Conservation (phyloP, 257 asterid genomes). For the Solanum clarkiae region DNA sequence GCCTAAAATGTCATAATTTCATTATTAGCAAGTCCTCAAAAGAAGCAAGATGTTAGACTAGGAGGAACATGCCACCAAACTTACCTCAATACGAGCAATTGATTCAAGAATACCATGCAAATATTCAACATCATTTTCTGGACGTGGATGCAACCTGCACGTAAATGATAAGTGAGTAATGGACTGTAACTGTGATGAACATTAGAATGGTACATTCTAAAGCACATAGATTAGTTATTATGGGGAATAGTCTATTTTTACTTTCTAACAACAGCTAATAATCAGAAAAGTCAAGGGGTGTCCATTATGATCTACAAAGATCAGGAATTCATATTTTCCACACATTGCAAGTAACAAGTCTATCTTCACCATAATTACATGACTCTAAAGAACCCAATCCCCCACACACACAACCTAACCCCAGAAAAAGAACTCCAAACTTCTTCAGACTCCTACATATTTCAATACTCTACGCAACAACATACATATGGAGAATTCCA, state of each 20-base stretch:
- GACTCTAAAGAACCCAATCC: background rate
- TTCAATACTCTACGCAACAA: background rate
- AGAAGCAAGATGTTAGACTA: background rate
- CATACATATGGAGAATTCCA: background rate
- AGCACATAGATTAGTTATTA: background rate
- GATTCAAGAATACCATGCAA: slow-evolving; percentile 88
- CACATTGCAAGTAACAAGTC: background rate
- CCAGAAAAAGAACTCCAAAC: background rate
- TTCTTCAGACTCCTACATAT: background rate
- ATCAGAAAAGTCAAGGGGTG: background rate
- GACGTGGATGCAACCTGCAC: slow-evolving; percentile 82
- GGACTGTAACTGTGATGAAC: background rate
- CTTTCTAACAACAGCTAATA: background rate
- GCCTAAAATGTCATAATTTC: slow-evolving; percentile 26
- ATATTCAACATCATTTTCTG: slow-evolving; percentile 57
- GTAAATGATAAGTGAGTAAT: background rate
- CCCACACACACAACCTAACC: no score
- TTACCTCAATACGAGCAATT: slow-evolving; percentile 87
- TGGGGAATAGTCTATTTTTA: background rate
- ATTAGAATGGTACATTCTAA: background rate
- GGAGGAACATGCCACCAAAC: background rate
- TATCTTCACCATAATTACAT: background rate
- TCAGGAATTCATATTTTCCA: background rate
- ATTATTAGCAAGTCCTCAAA: background rate
- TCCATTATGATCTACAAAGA: background rate